phyloP scores from a whole-genome alignment of 164 flowering plant genomes.

The Cinnamomum chago region DNA sequence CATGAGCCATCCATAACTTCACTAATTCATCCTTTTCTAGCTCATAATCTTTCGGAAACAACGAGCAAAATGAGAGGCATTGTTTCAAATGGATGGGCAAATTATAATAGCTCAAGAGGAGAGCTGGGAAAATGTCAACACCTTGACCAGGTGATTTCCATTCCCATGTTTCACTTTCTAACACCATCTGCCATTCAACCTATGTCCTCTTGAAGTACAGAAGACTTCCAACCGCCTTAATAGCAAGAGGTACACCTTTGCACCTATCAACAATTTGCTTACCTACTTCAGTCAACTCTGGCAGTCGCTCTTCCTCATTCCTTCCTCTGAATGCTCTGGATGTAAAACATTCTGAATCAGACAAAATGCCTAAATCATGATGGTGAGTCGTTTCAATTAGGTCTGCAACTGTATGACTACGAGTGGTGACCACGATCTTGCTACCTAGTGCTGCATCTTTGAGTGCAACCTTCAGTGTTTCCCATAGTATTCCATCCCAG shows the following conservation, averaged over 20 bases:
- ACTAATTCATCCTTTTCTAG: constrained; percentile 12
- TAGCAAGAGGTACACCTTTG: constrained; percentile 11
- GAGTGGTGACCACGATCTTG: constrained; percentile 10
- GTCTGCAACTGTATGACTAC: not conserved
- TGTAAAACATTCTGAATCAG: constrained; percentile 13
- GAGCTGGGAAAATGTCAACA: constrained; percentile 7
- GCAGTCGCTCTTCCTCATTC: not conserved
- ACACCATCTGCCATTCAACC: not conserved
- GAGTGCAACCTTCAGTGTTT: not conserved
- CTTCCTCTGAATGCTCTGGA: not conserved
- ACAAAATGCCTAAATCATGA: not conserved
- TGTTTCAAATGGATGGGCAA: constrained; percentile 18
- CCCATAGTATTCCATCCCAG: not conserved
- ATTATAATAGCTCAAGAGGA: constrained; percentile 16
- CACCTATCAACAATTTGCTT: constrained; percentile 8
- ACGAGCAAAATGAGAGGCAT: constrained; percentile 21
- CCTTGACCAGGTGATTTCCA: not conserved
- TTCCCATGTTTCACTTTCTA: not conserved
- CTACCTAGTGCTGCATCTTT: not conserved
- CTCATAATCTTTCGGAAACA: constrained; percentile 16
- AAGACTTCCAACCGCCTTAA: not conserved
- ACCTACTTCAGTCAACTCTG: not conserved
- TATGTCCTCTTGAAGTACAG: not conserved
- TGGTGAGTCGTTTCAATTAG: not conserved
- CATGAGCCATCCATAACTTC: constrained; percentile 23